A percentile compares a stretch with the other conserved stretches of the same genome.
phyloP scores from a whole-genome alignment of 2,329 filamentous ascomycete genomes.

The Hypoxylon sp. region DNA sequence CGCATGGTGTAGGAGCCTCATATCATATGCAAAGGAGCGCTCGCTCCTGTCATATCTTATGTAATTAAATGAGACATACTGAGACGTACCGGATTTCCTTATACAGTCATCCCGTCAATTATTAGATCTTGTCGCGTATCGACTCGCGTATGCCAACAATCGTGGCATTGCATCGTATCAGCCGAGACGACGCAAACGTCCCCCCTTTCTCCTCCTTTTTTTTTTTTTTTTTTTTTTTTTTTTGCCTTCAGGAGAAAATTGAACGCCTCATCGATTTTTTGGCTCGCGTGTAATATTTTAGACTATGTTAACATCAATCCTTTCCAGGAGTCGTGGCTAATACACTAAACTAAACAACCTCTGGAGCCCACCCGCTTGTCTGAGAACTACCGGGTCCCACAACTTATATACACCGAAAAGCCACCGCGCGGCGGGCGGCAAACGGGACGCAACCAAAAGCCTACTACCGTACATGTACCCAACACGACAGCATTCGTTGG shows the following conservation, averaged over 20 bases:
- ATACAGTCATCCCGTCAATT: slow-evolving; percentile 32
- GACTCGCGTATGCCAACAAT: slow-evolving; percentile 22
- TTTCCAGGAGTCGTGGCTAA: slow-evolving; percentile 6
- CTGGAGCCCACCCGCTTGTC: slow-evolving; percentile 14
- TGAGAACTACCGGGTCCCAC: slow-evolving; percentile 43
- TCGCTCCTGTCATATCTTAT: slow-evolving; percentile 13
- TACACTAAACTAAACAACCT: too few species aligned
- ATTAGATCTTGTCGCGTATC: slow-evolving; percentile 40
- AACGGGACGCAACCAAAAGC: slow-evolving; percentile 20
- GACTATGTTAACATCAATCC: slow-evolving; percentile 4
- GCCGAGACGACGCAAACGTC: slow-evolving; percentile 16
- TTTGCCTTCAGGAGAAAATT: slow-evolving; percentile 20
- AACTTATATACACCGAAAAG: slow-evolving; percentile 47
- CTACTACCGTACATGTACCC: not conserved
- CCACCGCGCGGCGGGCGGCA: slow-evolving; percentile 40
- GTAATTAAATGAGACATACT: slow-evolving; percentile 19
- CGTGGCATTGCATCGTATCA: slow-evolving; percentile 28
- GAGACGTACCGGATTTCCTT: slow-evolving; percentile 30
- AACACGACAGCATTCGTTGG: slow-evolving; percentile 28
- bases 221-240: not conserved
- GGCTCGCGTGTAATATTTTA: slow-evolving; percentile 16
- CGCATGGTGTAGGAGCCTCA: slow-evolving; percentile 31
- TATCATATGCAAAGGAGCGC: slow-evolving; percentile 6
- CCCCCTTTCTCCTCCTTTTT: slow-evolving; percentile 14
- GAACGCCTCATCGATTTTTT: slow-evolving; percentile 20